phyloP scores from a whole-genome alignment of 441 rosid genomes.

The Syzygium malaccense region DNA sequence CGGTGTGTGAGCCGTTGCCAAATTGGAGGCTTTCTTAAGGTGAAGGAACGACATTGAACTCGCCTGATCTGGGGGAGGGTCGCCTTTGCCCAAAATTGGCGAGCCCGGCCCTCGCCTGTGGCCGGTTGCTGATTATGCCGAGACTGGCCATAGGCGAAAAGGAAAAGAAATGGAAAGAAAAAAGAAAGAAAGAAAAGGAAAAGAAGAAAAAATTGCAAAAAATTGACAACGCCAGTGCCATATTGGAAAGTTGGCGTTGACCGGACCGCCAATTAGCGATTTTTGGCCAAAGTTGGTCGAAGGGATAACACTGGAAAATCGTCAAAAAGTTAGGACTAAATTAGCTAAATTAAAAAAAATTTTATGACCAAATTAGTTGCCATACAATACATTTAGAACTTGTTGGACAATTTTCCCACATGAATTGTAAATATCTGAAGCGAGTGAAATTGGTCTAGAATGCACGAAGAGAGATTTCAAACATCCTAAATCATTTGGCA shows the following conservation, averaged over 20 bases:
- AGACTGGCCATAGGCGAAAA: background rate
- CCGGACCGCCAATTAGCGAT: background rate
- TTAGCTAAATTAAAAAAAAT: too few relatives aligned
- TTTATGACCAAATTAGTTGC: background rate
- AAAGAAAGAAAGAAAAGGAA: background rate
- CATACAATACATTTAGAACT: accelerated
- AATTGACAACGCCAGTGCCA: accelerated
- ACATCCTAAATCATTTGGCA: too few relatives aligned
- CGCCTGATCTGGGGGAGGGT: too few relatives aligned
- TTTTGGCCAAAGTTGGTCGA: background rate
- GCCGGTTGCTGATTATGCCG: too few relatives aligned
- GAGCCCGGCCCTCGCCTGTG: too few relatives aligned
- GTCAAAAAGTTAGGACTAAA: too few relatives aligned
- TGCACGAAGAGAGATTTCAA: too few relatives aligned
- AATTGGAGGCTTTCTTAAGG: constrained; percentile 9
- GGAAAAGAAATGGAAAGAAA: background rate
- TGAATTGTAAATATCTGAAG: background rate
- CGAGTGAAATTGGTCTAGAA: too few relatives aligned
- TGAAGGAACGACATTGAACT: constrained; percentile 23
- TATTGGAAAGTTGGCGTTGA: background rate
- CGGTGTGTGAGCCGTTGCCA: background rate
- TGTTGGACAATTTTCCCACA: background rate
- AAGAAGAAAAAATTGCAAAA: background rate
- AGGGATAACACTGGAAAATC: background rate
- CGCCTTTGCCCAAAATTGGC: too few relatives aligned